Conservation (phyloP, 306 rosid species). For the Trichosanthes truncata region DNA sequence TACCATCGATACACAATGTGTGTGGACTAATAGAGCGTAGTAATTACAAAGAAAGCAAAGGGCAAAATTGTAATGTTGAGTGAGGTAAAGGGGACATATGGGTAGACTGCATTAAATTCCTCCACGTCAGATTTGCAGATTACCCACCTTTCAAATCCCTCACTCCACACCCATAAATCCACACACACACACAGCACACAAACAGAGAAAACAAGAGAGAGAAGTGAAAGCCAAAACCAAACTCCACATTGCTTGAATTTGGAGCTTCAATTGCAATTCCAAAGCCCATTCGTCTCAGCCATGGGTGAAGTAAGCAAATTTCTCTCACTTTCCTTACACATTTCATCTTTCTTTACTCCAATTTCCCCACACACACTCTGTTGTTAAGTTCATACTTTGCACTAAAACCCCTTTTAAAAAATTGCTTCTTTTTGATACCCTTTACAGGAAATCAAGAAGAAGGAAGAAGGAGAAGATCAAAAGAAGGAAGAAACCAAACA, state of each 20-base stretch:
- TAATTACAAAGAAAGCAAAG: neutral
- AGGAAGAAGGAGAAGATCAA: constrained; percentile 22
- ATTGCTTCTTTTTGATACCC: neutral
- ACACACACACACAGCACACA: constrained; percentile 2
- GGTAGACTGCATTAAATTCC: constrained; percentile 26
- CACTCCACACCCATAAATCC: constrained; percentile 7
- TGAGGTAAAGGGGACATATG: constrained; percentile 17
- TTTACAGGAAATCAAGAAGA: constrained; percentile 26
- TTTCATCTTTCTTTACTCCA: too few species aligned
- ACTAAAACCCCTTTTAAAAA: neutral
- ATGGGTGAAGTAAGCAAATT: constrained; percentile 69
- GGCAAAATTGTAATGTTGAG: constrained; percentile 16
- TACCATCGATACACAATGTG: neutral
- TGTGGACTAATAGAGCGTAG: neutral
- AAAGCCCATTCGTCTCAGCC: constrained; percentile 11
- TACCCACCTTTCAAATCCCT: constrained; percentile 15
- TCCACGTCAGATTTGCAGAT: constrained; percentile 55
- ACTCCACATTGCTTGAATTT: neutral
- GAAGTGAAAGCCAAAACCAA: neutral
- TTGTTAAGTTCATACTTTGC: neutral
- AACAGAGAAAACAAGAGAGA: neutral
- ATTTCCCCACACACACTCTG: too few species aligned
- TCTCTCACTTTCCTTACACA: neutral
- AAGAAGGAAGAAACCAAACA: constrained; percentile 15
- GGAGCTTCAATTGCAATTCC: constrained; percentile 6